Evolutionary conservation across 306 rosid species (phyloP), one percentile per base, ranked within the genome.

Genomic region (Inga leiocalycina): DNA sequence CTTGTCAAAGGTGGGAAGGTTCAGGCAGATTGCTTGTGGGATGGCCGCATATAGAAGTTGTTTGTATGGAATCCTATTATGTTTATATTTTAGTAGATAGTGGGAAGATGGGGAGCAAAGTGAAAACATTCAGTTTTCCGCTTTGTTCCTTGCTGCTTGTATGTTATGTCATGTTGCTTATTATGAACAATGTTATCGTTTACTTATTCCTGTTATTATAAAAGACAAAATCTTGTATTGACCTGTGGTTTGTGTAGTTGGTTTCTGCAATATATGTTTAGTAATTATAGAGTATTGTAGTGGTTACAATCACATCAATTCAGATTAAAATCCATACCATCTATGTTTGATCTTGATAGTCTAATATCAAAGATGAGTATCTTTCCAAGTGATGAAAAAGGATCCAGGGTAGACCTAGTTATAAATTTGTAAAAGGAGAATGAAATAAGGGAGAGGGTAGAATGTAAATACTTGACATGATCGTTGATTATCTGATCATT

Each of bases 21-120:
- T 75, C 81, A 80, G 76, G 16, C 71, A 1, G 87, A 87, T 34
- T 80, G 89, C 66, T 73, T 89, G 77, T 94, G 98, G 98, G 84
- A 89, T 56, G 85, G 85, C 49, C 88, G 88, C 74, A 52, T 94
- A 52, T 92, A 88, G 87, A 82, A 56, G 30, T 34, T 35, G 22
- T 41, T 44, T 64, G 71, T 74, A 45, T 24, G 41, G 35, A 44
- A 46, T 46, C 37, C 41, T 22, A 39, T 17, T 24, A 10, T 22
- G 51, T 44, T 71, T 45, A 72, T 35, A 44, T 13, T n/a, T 43
- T 10, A 5, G 75, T 1, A 16, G 3, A 19, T 16, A 0, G 54
- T 15, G 37, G 75, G 75, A n/a, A 19, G 20, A 45, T 13, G 22
- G 57, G 57, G 37, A 45, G 39, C 37, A 14, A 44, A 71, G 57